A percentile compares a stretch with the other conserved stretches of the same genome.
Conservation (phyloP, 768 basidiomycete genomes). For the Scleroderma bovista region DNA sequence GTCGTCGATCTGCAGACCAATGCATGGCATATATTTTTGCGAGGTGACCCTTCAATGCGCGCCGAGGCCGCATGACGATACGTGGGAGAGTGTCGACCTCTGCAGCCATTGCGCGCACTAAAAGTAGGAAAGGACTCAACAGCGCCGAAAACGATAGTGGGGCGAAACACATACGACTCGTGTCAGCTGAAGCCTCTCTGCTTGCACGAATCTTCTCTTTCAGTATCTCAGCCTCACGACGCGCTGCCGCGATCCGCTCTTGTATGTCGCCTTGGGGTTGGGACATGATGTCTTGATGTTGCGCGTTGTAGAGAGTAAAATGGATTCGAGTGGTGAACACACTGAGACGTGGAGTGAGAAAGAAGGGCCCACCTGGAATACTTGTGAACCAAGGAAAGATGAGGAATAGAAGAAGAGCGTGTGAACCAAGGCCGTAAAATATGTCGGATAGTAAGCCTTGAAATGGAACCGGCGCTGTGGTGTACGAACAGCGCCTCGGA, state of each 20-base stretch:
- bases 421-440: slow-evolving; percentile 17
- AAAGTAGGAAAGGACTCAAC: slow-evolving; percentile 11
- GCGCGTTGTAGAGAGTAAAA: neutral
- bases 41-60: slow-evolving; percentile 93
- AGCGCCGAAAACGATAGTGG: slow-evolving; percentile 2
- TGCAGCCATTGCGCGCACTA: slow-evolving; percentile 97
- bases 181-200: slow-evolving; percentile 96
- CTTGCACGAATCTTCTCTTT: slow-evolving; percentile 99
- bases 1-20: slow-evolving; percentile 95
- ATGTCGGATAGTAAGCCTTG: slow-evolving; percentile 6
- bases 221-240: slow-evolving; percentile 92
- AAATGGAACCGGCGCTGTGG: slow-evolving; percentile 3
- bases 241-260: slow-evolving; percentile 91
- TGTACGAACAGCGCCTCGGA: slow-evolving; percentile 8
- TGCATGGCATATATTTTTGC: slow-evolving; percentile 99
- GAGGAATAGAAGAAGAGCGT: slow-evolving; percentile 20
- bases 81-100: slow-evolving; percentile 95
- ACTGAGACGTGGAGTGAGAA: slow-evolving; percentile 13
- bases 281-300: slow-evolving; percentile 46
- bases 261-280: slow-evolving; percentile 82
- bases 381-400: slow-evolving; percentile 23
- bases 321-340: slow-evolving; percentile 1
- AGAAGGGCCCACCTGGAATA: slow-evolving; percentile 22
- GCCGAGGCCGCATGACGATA: slow-evolving; percentile 93
- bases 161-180: slow-evolving; percentile 67